Evolutionary conservation across 2,329 filamentous ascomycete genomes (phyloP).

Genomic region (Alternaria sp.): DNA sequence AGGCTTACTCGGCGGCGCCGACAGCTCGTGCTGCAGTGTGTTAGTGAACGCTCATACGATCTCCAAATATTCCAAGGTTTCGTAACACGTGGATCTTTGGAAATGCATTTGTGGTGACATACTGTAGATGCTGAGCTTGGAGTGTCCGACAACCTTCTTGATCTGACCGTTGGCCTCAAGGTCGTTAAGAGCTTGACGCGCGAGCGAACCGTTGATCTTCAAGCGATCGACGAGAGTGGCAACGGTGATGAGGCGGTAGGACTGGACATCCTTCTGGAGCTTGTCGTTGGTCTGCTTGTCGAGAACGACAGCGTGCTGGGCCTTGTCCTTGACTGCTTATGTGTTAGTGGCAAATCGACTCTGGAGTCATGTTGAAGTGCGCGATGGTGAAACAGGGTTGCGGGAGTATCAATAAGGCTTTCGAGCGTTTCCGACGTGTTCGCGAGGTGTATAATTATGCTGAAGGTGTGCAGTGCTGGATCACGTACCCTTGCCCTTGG

Average conservation of each 20-base stretch:
- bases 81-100: not conserved
- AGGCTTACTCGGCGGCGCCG: conserved; percentile 46
- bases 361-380: conserved; percentile 5
- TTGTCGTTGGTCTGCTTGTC: conserved; percentile 98
- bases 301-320: conserved; percentile 98
- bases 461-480: conserved; percentile 25
- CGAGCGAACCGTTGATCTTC: conserved; percentile 99
- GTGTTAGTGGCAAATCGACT: conserved; percentile 34
- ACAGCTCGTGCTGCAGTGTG: conserved; percentile 44
- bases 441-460: conserved; percentile 9
- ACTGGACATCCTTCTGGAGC: conserved; percentile 99
- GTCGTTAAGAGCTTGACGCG: conserved; percentile 85
- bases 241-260: conserved; percentile 98
- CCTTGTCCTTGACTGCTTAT: conserved; percentile 98
- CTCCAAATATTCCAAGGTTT: not conserved
- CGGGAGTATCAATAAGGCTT: not conserved
- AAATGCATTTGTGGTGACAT: conserved; percentile 50
- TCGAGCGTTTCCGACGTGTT: not conserved
- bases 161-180: conserved; percentile 98
- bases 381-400: conserved; percentile 3
- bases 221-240: conserved; percentile 98
- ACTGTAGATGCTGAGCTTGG: conserved; percentile 99
- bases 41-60: conserved; percentile 21
- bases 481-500: conserved; percentile 65
- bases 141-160: conserved; percentile 96